Conservation (phyloP, 257 asterid species). For the Thymus mandschuricus region DNA sequence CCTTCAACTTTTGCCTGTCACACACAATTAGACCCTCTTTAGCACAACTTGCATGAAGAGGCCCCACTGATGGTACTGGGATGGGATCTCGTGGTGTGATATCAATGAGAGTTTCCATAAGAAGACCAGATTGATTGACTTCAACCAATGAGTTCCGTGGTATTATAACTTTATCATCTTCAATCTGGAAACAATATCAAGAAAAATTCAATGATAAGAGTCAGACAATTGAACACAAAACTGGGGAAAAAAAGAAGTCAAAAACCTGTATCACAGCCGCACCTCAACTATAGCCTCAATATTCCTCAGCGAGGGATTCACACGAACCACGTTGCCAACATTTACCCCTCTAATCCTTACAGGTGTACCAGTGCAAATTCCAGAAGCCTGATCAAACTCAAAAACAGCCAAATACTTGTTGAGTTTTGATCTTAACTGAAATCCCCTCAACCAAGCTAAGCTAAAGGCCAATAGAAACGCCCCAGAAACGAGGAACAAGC, state of each 20-base stretch:
- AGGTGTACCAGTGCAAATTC: slow-evolving; percentile 91
- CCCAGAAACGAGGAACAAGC: slow-evolving; percentile 87
- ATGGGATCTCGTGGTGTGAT: slow-evolving; percentile 89
- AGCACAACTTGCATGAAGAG: slow-evolving; percentile 74
- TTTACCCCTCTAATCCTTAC: slow-evolving; percentile 93
- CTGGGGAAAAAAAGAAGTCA: background rate
- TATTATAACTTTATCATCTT: slow-evolving; percentile 82
- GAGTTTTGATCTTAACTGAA: slow-evolving; percentile 82
- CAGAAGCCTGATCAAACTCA: slow-evolving; percentile 94
- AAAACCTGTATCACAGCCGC: slow-evolving; percentile 37
- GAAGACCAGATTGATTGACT: slow-evolving; percentile 99
- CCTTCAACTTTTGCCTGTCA: slow-evolving; percentile 86
- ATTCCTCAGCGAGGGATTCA: slow-evolving; percentile 79
- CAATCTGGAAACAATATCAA: slow-evolving; percentile 59
- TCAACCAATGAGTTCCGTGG: slow-evolving; percentile 92
- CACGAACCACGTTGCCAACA: slow-evolving; percentile 88
- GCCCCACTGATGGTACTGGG: slow-evolving; percentile 81
- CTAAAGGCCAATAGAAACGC: slow-evolving; percentile 77
- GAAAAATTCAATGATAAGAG: slow-evolving; percentile 14
- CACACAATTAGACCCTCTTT: slow-evolving; percentile 90
- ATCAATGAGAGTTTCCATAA: slow-evolving; percentile 96
- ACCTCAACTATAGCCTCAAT: slow-evolving; percentile 95
- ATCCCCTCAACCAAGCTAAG: slow-evolving; percentile 94
- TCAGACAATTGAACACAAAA: slow-evolving; percentile 24
- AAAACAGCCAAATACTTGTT: slow-evolving; percentile 81